Evolutionary conservation across 306 rosid species (phyloP), one percentile per base, ranked within the genome.

Genomic region (Ammopiptanthus mongolicus): DNA sequence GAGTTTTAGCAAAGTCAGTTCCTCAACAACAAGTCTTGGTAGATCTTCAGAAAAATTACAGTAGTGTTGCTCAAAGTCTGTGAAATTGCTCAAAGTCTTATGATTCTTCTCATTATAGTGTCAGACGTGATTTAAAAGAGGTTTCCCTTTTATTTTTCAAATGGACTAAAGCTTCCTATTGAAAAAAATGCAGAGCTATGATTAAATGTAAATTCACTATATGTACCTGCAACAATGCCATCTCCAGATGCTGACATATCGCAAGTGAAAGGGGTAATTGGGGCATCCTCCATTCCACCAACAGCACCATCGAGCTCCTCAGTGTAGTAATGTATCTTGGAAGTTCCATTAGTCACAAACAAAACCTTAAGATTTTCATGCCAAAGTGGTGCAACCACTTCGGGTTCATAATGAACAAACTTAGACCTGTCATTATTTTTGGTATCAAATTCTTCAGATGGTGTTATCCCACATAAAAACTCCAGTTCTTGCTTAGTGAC

Each of bases 161-260:
- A 58, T 33, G 61, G 57, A 69, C 15, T 53, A 48, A 51, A 34
- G 28, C 39, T 1, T 60, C 34, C 67, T 56, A 15, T 15, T 63
- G 68, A 10, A 55, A 28, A 58, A 80, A 72, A 50, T 48, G 67
- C 71, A 73, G 42, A 59, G 65, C 18, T 59, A 41, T 52, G 29
- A 37, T n/a, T 60, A 17, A 60, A 74, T 18, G 15, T 25, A 47
- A 46, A 42, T 70, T 75, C 70, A 72, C 46, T 69, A 63, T 58
- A 37, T 18, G 25, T 88, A 95, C 99, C 99, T 76, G 97, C 99
- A 75, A 88, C 90, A 37, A 91, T 88, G 81, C 97, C 99, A 13
- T 95, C 97, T 82, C 97, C 99, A 19, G 97, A 86, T 52, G 99
- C 97, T 50, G 97, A 91, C 97, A 95, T 91, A 73, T 95, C 96